phyloP scores from a whole-genome alignment of 169 alveolate genomes.

The Plasmodium sp. region DNA sequence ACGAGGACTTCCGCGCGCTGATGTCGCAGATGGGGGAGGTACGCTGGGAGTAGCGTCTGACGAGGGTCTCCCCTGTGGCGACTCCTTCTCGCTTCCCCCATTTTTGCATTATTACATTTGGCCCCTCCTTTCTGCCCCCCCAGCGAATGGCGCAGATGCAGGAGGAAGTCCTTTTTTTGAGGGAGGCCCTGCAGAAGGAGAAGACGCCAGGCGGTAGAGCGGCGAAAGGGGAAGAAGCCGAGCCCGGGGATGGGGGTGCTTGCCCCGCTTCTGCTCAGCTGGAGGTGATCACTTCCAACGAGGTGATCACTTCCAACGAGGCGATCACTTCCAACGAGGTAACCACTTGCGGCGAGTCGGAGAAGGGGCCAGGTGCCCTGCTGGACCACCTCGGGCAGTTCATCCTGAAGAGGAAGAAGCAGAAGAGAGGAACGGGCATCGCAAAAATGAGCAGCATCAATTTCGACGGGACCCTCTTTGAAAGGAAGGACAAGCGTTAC shows the following conservation, averaged over 20 bases:
- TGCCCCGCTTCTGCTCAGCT: too few species aligned
- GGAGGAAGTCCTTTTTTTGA: conserved; percentile 14
- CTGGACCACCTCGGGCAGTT: neutral
- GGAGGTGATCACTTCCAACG: neutral
- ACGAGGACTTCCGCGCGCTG: conserved; percentile 17
- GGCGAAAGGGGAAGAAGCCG: neutral
- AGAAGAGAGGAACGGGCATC: neutral
- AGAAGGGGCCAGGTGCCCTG: neutral
- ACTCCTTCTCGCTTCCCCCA: neutral
- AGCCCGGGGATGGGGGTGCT: neutral
- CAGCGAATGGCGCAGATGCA: conserved; percentile 9
- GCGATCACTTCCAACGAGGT: neutral
- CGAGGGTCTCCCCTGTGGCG: neutral
- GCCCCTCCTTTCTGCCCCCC: neutral
- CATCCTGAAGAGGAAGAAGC: neutral
- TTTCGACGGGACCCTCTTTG: conserved; percentile 1
- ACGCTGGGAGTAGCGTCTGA: neutral
- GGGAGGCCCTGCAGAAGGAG: neutral
- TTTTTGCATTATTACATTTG: neutral
- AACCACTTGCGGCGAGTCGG: neutral
- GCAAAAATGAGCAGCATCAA: neutral
- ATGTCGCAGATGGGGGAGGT: conserved; percentile 9
- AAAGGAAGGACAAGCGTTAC: neutral
- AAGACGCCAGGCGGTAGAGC: neutral
- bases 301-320: neutral